Evolutionary conservation across 2,329 filamentous ascomycete species (phyloP).

Genomic region (Dothideomycetes sp.): DNA sequence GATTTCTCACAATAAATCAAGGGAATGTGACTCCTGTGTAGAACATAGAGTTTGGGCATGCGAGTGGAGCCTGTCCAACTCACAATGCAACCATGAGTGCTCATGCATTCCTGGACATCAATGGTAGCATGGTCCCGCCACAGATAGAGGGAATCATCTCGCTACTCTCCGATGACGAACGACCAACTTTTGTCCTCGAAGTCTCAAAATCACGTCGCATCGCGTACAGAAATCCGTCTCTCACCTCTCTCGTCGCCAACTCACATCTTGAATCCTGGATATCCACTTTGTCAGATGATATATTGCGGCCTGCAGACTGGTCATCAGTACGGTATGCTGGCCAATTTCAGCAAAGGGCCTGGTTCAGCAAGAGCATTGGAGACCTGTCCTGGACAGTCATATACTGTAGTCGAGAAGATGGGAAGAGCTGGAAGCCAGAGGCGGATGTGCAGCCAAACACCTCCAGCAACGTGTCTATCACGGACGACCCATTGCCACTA

Average conservation of each 20-base stretch:
- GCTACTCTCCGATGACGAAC: background rate
- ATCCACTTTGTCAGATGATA: background rate
- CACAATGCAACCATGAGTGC: too few species aligned
- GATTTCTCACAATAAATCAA: too few species aligned
- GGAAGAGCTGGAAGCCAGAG: background rate
- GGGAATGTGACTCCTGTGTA: too few species aligned
- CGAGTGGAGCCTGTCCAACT: too few species aligned
- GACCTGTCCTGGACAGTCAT: background rate
- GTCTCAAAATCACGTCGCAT: background rate
- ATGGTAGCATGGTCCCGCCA: background rate
- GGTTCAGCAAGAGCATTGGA: slow-evolving; percentile 4
- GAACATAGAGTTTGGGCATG: too few species aligned
- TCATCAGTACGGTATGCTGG: background rate
- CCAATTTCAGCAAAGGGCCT: background rate
- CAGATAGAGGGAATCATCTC: background rate
- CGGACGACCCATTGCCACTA: too few species aligned
- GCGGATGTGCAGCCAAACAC: background rate
- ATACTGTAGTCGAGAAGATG: background rate
- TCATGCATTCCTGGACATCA: too few species aligned
- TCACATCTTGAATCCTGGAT: slow-evolving; percentile 1
- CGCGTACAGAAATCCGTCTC: slow-evolving; percentile 3
- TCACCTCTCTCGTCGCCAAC: background rate
- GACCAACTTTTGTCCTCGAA: slow-evolving; percentile 5
- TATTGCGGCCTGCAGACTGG: background rate
- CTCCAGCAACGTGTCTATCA: background rate